Base-by-base conservation (phyloP, 2,329 filamentous ascomycete genomes). In the Neopestalotiopsis clavispora region DNA sequence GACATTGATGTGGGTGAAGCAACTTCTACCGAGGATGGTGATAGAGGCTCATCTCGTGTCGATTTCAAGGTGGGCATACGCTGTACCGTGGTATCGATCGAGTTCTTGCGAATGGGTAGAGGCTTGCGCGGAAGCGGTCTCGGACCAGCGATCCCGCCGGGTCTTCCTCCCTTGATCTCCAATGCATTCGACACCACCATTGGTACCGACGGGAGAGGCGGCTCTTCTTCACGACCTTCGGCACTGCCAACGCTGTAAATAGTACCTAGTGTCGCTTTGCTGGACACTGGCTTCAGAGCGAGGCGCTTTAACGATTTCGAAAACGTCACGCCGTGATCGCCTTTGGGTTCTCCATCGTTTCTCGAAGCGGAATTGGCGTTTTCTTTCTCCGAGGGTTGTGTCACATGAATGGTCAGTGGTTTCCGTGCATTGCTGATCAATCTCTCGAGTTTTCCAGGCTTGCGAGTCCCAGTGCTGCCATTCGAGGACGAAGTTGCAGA, bases 211-310 rank as follows among this genome's bases (percentile, higher is more conserved):
- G 60, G 28, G 63, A 38, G 52, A n/a, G 70, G 59, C 34, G 71
- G 71, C 42, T 73, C 73, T 45, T 74, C 77, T 32, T 75, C 74
- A 52, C 70, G 76, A 17, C 74, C 70, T 60, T 85, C 83, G 20
- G 82, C 75, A 63, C 84, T 86, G 5, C 82, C 84, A 9, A 86
- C 84, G 69, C 85, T 86, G 65, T 86, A 73, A 20, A 87, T 86
- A 1, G 84, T 86, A 65, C 83, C 83, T 32, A 86, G 74, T 0
- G 83, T 85, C 32, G 86, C 84, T 71, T 82, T 81, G 72, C 82
- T 86, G n/a, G 79, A 72, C 40, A 83, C 80, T 0, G 78, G 75
- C 59, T 79, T 81, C 60, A 84, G 71, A 5, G 77, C 74, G 12
- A 82, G 71, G 56, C 78, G 79, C 70, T 80, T 83, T 1, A 79